Conservation (phyloP, 1,284 basidiomycete species). For the Puccinia triticina region DNA sequence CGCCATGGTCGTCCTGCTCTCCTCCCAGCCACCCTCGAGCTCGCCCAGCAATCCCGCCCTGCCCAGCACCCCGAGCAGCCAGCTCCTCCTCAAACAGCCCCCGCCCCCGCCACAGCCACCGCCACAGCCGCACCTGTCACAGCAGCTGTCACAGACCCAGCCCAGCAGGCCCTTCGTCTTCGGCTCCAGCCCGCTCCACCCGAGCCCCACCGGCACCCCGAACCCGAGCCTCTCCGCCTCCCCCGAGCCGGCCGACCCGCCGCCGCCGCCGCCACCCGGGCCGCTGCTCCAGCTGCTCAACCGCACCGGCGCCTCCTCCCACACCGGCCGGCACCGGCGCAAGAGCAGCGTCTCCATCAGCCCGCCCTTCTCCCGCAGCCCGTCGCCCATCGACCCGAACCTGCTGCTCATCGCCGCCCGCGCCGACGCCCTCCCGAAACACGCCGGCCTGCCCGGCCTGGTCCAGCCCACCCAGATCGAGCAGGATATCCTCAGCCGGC, state of each 20-base stretch:
- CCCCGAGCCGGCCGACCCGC: background rate
- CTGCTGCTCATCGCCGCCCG: background rate
- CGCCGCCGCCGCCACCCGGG: background rate
- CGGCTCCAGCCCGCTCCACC: background rate
- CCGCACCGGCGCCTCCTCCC: conserved; percentile 11
- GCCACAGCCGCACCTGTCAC: background rate
- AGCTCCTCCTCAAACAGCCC: background rate
- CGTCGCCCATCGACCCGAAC: conserved; percentile 15
- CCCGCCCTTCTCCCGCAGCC: conserved; percentile 32
- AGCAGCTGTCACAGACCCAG: background rate
- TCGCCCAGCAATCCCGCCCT: background rate
- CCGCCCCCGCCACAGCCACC: background rate
- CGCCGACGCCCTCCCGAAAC: background rate
- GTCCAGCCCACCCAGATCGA: conserved; percentile 19
- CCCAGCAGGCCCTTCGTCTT: background rate
- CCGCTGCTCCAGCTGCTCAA: conserved; percentile 14
- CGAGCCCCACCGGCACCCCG: background rate
- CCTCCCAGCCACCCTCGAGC: background rate
- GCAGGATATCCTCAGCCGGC: conserved; percentile 16
- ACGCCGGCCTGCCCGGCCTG: background rate
- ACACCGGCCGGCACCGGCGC: conserved; percentile 26
- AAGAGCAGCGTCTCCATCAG: conserved; percentile 48
- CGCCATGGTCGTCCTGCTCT: conserved; percentile 6
- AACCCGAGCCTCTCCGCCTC: background rate
- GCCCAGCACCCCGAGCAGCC: no score